A percentile compares a stretch with the other conserved stretches of the same genome.
phyloP scores from a whole-genome alignment of 2,329 filamentous ascomycete species.

The Hysterium pulicare region DNA sequence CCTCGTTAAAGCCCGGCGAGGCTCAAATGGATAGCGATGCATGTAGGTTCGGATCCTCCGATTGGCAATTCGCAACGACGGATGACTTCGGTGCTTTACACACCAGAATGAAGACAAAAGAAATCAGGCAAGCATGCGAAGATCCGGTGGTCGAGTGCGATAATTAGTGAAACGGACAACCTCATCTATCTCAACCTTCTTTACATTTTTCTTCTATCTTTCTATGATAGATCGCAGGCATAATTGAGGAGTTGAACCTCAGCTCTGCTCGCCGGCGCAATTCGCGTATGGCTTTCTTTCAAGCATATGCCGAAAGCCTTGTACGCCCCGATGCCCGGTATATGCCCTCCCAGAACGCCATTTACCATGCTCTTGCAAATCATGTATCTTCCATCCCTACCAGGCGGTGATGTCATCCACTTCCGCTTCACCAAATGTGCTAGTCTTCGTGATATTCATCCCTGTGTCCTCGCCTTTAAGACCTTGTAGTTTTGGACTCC shows the following conservation, averaged over 20 bases:
- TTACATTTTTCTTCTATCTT: too few species aligned
- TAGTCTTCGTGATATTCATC: slow-evolving; percentile 72
- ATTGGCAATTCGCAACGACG: too few species aligned
- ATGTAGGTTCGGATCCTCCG: too few species aligned
- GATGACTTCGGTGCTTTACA: too few species aligned
- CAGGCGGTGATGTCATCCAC: slow-evolving; percentile 95
- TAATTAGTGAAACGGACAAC: too few species aligned
- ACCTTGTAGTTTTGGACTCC: slow-evolving; percentile 41
- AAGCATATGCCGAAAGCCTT: slow-evolving; percentile 37
- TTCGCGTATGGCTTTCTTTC: slow-evolving; percentile 32
- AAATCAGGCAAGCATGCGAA: too few species aligned
- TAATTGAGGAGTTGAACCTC: slow-evolving; percentile 38
- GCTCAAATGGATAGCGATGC: too few species aligned
- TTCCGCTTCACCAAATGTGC: slow-evolving; percentile 92
- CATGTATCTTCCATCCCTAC: slow-evolving; percentile 47
- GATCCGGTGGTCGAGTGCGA: too few species aligned
- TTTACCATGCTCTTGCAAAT: slow-evolving; percentile 14
- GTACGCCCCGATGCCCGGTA: slow-evolving; percentile 5
- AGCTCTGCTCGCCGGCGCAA: slow-evolving; percentile 17
- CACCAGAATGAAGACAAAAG: too few species aligned
- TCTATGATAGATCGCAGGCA: too few species aligned
- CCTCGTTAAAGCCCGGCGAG: too few species aligned
- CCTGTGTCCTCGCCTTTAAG: slow-evolving; percentile 29
- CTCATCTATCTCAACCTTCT: too few species aligned
- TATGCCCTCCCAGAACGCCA: slow-evolving; percentile 19